Percentiles rank a stretch among this genome's conserved stretches.
Conservation (phyloP, 192 early-diverging fungal species). For the Podila clonocystis region DNA sequence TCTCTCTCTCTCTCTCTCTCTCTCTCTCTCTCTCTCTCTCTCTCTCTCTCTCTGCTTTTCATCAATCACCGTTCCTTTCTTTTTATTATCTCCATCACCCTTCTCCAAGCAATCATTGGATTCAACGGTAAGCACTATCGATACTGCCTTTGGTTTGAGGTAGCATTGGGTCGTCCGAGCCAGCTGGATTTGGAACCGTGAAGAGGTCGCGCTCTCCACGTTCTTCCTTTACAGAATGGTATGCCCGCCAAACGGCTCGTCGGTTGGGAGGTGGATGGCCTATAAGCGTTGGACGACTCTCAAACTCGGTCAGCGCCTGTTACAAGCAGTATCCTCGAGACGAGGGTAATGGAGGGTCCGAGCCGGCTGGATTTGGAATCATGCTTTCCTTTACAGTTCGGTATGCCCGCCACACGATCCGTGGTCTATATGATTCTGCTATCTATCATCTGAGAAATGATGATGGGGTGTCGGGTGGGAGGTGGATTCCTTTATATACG, state of each 20-base stretch:
- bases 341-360: too few relatives aligned
- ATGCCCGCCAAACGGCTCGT: conserved; percentile 16
- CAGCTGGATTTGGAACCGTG: conserved; percentile 10
- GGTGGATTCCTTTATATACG: conserved; percentile 12
- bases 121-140: too few relatives aligned
- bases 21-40: too few relatives aligned
- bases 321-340: too few relatives aligned
- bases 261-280: conserved; percentile 11
- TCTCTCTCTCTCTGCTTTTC: too few relatives aligned
- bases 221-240: conserved; percentile 12
- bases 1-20: too few relatives aligned
- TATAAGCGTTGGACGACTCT: conserved; percentile 9
- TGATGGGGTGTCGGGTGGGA: background rate
- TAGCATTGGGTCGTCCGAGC: conserved; percentile 13
- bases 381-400: background rate
- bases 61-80: too few relatives aligned
- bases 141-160: background rate
- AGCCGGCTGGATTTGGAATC: too few relatives aligned
- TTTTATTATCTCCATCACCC: too few relatives aligned
- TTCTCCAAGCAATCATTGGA: too few relatives aligned
- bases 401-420: conserved; percentile 1
- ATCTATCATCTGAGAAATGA: conserved; percentile 9
- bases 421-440: background rate
- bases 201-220: background rate
- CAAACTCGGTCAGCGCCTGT: background rate